These are phyloP conservation scores for Melastoma malabathricum DNA, from an alignment of 345 rosid genomes.

Conservation along the genomic window DNA sequence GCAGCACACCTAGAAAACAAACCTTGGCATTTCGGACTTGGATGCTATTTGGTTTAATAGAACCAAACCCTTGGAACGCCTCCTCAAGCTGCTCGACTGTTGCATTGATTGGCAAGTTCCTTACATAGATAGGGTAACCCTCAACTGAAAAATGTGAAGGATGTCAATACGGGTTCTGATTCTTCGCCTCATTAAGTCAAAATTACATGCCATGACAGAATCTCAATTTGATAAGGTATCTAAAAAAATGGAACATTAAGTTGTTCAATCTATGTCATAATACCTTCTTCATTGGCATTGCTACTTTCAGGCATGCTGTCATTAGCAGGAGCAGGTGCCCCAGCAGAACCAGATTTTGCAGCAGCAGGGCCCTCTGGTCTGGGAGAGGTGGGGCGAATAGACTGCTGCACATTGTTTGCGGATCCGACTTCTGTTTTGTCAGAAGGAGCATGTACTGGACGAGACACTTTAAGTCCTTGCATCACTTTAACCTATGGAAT, in stretches of 20 bases:
- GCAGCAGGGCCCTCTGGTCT: constrained; percentile 4
- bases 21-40: constrained; percentile 85
- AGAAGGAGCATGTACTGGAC: constrained; percentile 25
- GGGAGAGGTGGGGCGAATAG: not conserved
- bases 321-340: constrained; percentile 16
- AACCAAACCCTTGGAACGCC: constrained; percentile 57
- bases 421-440: constrained; percentile 20
- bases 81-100: constrained; percentile 55
- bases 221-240: not conserved
- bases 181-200: no score
- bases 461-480: constrained; percentile 24
- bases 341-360: constrained; percentile 30
- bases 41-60: constrained; percentile 51
- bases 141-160: constrained; percentile 21
- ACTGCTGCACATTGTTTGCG: constrained; percentile 18
- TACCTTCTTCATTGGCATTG: constrained; percentile 45
- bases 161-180: not conserved
- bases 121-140: constrained; percentile 63
- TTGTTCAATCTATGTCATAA: not conserved
- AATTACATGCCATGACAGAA: not conserved
- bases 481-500: constrained; percentile 39
- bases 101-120: constrained; percentile 58
- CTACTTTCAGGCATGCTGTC: constrained; percentile 29
- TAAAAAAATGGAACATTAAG: not conserved
- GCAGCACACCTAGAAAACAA: constrained; percentile 4